Evolutionary conservation across 106 monocot species (phyloP), one percentile per base, ranked within the genome.

Genomic region (Ottelia alismoides): DNA sequence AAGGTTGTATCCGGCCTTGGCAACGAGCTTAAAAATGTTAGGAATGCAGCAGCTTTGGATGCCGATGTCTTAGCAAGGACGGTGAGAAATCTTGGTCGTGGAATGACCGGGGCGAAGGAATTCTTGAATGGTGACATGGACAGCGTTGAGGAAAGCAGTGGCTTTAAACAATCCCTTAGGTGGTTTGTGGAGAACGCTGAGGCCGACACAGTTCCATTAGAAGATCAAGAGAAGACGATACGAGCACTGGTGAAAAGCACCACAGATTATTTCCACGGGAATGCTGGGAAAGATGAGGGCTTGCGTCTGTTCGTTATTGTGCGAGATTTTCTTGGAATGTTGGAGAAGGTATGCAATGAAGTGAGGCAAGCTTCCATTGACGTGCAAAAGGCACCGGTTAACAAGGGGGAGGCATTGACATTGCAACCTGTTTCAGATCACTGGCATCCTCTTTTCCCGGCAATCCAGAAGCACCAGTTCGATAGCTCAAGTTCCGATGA

Each of bases 251-350:
- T 79, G 25, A 74, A 79, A 56, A 65, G 47, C 9, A 79, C 74
- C 2, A 57, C 61, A 1, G 79, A 74, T 49, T 74, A 74, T 53
- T 79, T 66, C 55, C 79, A 79, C 45, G 79, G 79, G 19, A 74
- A 65, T 62, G 65, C 79, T 16, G 70, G 74, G 22, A 79, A 65
- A 57, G 78, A 79, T 65, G 79, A 79, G 49, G 79, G 79, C 6
- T 63, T 79, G 20, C 56, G 70, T 20, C 31, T 75, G 70, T 80
- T 80, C 53, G 75, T 67, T 1, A 58, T 75, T 20, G 72, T 80
- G 1, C 56, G 70, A 2, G 71, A 80, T 27, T 80, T 80, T 53
- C 65, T 80, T 29, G 61, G 28, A 10, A 74, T 75, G 61, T 45
- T 74, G 63, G 74, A 71, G 30, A 74, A 61, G 66, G 70, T 54